Evolutionary conservation across 306 rosid genomes (phyloP), one percentile per base, ranked within the genome.

Genomic region (Fagus crenata): DNA sequence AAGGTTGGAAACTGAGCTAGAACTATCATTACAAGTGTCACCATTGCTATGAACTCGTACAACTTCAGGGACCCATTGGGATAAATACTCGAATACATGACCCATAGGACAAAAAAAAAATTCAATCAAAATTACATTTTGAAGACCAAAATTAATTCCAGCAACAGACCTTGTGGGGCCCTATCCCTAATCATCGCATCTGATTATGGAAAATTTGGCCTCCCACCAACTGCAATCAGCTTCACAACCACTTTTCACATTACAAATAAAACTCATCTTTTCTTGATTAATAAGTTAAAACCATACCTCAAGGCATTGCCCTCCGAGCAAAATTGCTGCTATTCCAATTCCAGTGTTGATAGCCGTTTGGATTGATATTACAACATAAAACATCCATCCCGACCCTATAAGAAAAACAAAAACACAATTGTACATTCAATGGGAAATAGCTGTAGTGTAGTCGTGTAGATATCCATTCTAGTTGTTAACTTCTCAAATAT

Each of bases 321-420:
- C 99, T 0, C 92, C 91, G 42, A 95, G 92, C 78, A 95, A 81
- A 78, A 95, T 92, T 7, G 97, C 88, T 60, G 93, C 99, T 17
- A 95, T 84, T 75, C 96, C 91, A 53, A 95, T 86, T n/a, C 99
- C 99, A 9, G 93, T 84, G 82, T 95, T 95, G 79, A 95, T 93
- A 35, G 97, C 96, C 49, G 97, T 90, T 81, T 95, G 99, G 41
- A 95, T 95, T 28, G 88, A 86, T 60, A 95, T 87, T 37, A 95
- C 99, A 86, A 95, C 88, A 78, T 95, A 95, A 81, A 88, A 90
- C 93, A 92, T 92, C 96, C 96, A 88, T 49, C 99, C 99, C 7
- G 96, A 88, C 37, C 99, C 99, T 95, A 81, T 42, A 36, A 53
- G 69, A 68, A 13, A 54, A 80, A 11, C 9, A 1, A 7, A 40